These are phyloP conservation scores for Gloeostereum incarnatum DNA, from an alignment of 768 basidiomycete species.

Conservation along the genomic window DNA sequence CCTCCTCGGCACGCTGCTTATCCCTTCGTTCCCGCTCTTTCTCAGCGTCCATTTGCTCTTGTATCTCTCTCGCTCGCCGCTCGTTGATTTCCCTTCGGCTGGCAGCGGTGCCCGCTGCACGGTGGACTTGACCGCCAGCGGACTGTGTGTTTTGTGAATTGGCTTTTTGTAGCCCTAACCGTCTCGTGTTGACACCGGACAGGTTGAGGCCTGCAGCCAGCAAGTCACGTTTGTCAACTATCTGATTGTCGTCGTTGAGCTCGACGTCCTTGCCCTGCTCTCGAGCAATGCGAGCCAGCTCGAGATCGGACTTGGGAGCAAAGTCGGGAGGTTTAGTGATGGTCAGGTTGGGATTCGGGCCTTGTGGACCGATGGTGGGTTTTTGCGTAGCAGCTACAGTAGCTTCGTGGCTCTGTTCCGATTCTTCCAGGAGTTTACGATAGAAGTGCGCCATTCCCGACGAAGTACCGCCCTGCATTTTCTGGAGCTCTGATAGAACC, in stretches of 20 bases:
- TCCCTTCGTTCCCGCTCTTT: constrained; percentile 46
- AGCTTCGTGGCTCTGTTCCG: constrained; percentile 77
- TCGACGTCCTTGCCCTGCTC: constrained; percentile 81
- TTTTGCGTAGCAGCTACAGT: constrained; percentile 71
- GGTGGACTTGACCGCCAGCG: constrained; percentile 39
- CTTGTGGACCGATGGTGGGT: constrained; percentile 56
- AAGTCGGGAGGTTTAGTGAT: constrained; percentile 67
- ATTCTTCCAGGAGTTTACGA: constrained; percentile 65
- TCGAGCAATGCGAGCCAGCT: constrained; percentile 61
- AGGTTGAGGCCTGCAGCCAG: constrained; percentile 90
- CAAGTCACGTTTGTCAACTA: constrained; percentile 91
- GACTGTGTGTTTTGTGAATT: constrained; percentile 13
- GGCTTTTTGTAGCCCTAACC: constrained; percentile 38
- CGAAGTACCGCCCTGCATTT: constrained; percentile 45
- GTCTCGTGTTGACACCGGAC: constrained; percentile 71
- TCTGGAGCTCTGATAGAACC: constrained; percentile 45
- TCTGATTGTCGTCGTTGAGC: constrained; percentile 94
- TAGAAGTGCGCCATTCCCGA: constrained; percentile 86
- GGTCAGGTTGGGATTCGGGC: constrained; percentile 55
- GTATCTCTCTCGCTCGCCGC: constrained; percentile 70
- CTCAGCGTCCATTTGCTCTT: constrained; percentile 72
- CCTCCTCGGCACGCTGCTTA: constrained; percentile 49
- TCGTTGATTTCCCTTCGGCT: constrained; percentile 76
- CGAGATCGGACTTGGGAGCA: constrained; percentile 56
- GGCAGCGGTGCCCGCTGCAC: constrained; percentile 81